These are phyloP conservation scores for Aspergillus ruber DNA, from an alignment of 2,329 filamentous ascomycete genomes.

Conservation along the genomic window DNA sequence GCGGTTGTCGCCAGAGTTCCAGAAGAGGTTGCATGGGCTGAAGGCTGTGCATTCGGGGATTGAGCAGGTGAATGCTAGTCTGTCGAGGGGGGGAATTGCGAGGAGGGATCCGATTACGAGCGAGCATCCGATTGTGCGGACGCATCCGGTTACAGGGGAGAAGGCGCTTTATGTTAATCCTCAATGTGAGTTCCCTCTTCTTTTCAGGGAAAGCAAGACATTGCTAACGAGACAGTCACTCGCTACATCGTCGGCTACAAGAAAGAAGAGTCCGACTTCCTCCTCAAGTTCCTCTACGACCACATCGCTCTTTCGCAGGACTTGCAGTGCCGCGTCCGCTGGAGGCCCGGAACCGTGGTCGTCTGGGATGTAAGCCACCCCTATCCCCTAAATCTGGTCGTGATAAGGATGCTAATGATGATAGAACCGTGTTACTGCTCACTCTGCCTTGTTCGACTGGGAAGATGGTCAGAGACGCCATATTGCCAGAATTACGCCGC, in stretches of 20 bases:
- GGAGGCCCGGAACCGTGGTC: constrained; percentile 73
- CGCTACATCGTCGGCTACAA: constrained; percentile 75
- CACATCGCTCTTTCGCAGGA: constrained; percentile 67
- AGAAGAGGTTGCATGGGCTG: constrained; percentile 71
- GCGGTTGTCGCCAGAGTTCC: constrained; percentile 71
- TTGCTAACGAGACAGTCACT: constrained; percentile 52
- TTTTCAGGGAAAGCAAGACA: not conserved
- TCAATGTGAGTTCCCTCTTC: constrained; percentile 56
- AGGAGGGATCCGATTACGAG: constrained; percentile 68
- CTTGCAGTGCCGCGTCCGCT: constrained; percentile 68
- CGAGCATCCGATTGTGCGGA: constrained; percentile 71
- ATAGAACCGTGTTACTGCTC: constrained; percentile 66
- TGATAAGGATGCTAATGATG: constrained; percentile 6
- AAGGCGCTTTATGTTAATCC: constrained; percentile 79
- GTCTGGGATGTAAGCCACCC: constrained; percentile 61
- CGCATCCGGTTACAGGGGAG: constrained; percentile 75
- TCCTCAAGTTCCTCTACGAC: constrained; percentile 71
- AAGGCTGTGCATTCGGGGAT: constrained; percentile 73
- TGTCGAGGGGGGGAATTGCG: constrained; percentile 62
- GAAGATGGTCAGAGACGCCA: constrained; percentile 70
- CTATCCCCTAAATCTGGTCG: not conserved
- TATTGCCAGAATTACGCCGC: constrained; percentile 73
- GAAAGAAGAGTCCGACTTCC: constrained; percentile 74
- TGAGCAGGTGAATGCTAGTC: constrained; percentile 69
- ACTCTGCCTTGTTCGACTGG: constrained; percentile 78